Conservation (phyloP, 2,329 filamentous ascomycete species). For the Curvularia sp. region DNA sequence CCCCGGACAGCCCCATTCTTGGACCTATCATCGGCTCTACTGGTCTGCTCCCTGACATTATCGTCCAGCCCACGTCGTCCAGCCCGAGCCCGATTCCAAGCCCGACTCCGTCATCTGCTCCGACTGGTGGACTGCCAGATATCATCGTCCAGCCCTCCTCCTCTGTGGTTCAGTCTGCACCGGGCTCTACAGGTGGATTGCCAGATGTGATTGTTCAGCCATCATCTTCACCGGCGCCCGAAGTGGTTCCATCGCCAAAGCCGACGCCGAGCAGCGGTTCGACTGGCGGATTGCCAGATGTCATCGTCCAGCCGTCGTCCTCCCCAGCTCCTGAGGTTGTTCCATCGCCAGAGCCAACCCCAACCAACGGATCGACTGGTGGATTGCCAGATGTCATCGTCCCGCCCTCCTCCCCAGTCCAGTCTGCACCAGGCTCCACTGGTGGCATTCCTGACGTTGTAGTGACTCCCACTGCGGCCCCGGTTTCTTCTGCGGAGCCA, state of each 20-base stretch:
- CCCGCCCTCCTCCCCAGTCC: neutral
- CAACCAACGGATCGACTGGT: slow-evolving; percentile 4
- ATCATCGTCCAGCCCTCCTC: neutral
- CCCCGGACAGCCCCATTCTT: neutral
- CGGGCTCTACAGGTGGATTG: too few species aligned
- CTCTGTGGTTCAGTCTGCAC: too few species aligned
- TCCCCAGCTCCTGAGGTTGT: neutral
- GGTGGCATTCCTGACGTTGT: slow-evolving; percentile 28
- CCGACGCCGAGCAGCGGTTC: too few species aligned
- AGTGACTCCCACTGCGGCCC: slow-evolving; percentile 24
- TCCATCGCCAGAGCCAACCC: neutral
- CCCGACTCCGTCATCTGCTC: neutral
- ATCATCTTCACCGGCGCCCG: too few species aligned
- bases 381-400: slow-evolving; percentile 11
- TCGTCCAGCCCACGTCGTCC: slow-evolving; percentile 13
- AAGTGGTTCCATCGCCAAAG: too few species aligned
- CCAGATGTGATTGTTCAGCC: too few species aligned
- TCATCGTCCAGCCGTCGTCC: slow-evolving; percentile 17
- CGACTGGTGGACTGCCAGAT: neutral
- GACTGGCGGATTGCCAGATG: neutral
- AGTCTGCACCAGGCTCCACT: slow-evolving; percentile 9
- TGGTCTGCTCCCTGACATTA: slow-evolving; percentile 26
- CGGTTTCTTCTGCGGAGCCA: slow-evolving; percentile 15
- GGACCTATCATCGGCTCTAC: slow-evolving; percentile 28
- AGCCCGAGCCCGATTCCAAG: neutral